phyloP scores from a whole-genome alignment of 192 early-diverging fungal species.

The Nowakowskiella sp. region DNA sequence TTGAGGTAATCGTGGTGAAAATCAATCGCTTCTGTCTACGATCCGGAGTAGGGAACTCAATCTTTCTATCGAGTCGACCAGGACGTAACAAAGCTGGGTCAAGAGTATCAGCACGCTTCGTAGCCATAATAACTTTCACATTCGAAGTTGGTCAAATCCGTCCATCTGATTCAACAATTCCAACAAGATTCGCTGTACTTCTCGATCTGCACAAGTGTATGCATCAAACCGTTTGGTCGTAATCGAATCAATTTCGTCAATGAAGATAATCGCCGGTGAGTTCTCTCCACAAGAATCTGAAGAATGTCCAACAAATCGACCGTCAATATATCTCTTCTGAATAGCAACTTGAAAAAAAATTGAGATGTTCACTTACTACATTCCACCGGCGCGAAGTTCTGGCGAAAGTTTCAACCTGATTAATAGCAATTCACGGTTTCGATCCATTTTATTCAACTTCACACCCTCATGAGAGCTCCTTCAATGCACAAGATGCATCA shows the following conservation, averaged over 20 bases:
- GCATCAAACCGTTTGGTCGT: conserved; percentile 98
- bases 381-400: too few relatives aligned
- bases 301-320: too few relatives aligned
- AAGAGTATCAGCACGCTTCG: conserved; percentile 93
- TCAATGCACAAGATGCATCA: too few relatives aligned
- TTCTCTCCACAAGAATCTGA: too few relatives aligned
- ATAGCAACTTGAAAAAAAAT: too few relatives aligned
- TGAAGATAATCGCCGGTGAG: conserved; percentile 96
- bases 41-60: conserved; percentile 97
- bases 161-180: conserved; percentile 97
- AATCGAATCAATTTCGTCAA: conserved; percentile 97
- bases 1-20: conserved; percentile 88
- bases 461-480: too few relatives aligned
- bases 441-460: too few relatives aligned
- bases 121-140: conserved; percentile 99
- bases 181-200: conserved; percentile 96
- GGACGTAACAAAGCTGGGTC: conserved; percentile 97
- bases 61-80: conserved; percentile 97
- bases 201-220: conserved; percentile 89
- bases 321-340: too few relatives aligned
- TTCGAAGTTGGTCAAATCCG: conserved; percentile 94
- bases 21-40: conserved; percentile 95
- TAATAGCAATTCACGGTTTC: too few relatives aligned
- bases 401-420: too few relatives aligned
- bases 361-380: too few relatives aligned